A percentile compares a stretch with the other conserved stretches of the same genome.
These are phyloP conservation scores for Pyricularia pennisetigena DNA, from an alignment of 2,329 filamentous ascomycete genomes.

Conservation along the genomic window DNA sequence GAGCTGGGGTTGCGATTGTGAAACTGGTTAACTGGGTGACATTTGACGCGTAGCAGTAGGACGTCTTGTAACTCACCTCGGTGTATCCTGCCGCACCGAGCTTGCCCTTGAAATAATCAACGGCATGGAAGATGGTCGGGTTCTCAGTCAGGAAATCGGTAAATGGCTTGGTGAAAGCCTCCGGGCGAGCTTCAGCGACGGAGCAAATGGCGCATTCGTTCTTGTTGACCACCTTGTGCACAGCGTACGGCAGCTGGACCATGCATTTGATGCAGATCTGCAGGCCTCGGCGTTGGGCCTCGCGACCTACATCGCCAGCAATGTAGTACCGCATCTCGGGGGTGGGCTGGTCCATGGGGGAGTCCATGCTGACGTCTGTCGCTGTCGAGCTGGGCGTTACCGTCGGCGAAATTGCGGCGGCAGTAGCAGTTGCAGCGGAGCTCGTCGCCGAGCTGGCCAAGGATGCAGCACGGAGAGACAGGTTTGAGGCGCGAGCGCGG, in stretches of 20 bases:
- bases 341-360: not conserved
- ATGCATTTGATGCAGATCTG: slow-evolving; percentile 14
- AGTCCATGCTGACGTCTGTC: not conserved
- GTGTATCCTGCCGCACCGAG: slow-evolving; percentile 64
- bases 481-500: slow-evolving; percentile 30
- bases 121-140: slow-evolving; percentile 88
- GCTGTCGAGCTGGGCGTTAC: not conserved
- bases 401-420: slow-evolving; percentile 3
- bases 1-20: slow-evolving; percentile 35
- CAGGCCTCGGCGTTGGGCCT: not conserved
- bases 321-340: slow-evolving; percentile 1
- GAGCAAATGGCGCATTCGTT: slow-evolving; percentile 25
- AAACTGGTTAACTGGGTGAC: slow-evolving; percentile 9
- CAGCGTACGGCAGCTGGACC: slow-evolving; percentile 24
- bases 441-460: slow-evolving; percentile 17
- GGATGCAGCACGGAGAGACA: slow-evolving; percentile 31
- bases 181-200: slow-evolving; percentile 35
- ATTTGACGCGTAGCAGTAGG: not conserved
- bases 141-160: slow-evolving; percentile 81
- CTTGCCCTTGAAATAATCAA: slow-evolving; percentile 66
- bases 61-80: slow-evolving; percentile 38
- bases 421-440: not conserved
- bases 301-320: not conserved
- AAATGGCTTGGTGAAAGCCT: slow-evolving; percentile 73
- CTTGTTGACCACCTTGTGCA: slow-evolving; percentile 13